These are phyloP conservation scores for Lichtheimia hyalospora DNA, from an alignment of 371 early-diverging fungal species.

Conservation along the genomic window DNA sequence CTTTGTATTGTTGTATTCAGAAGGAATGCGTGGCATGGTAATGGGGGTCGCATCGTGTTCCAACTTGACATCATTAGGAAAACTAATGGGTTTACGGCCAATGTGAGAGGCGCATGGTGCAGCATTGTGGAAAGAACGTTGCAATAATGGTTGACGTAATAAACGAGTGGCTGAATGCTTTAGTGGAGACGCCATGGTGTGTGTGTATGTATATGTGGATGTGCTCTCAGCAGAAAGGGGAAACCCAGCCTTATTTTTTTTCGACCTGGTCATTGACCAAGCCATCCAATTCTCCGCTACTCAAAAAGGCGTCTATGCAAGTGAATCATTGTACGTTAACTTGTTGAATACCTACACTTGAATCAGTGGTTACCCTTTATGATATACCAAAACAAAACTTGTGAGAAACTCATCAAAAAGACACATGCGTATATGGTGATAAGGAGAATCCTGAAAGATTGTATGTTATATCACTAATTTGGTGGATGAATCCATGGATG, in stretches of 20 bases:
- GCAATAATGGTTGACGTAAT: constrained; percentile 4
- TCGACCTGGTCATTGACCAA: background rate
- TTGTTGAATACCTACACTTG: too few relatives aligned
- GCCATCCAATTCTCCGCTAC: too few relatives aligned
- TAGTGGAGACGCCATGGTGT: background rate
- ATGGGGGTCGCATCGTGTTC: constrained; percentile 59
- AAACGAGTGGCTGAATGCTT: background rate
- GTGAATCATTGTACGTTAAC: too few relatives aligned
- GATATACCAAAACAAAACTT: too few relatives aligned
- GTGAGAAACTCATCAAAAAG: too few relatives aligned
- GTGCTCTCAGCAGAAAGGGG: background rate
- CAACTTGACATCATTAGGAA: constrained; percentile 65
- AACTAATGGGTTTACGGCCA: constrained; percentile 70
- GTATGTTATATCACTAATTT: too few relatives aligned
- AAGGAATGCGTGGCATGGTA: constrained; percentile 57
- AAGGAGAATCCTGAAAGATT: too few relatives aligned
- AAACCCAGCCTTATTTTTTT: background rate
- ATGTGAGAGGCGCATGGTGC: constrained; percentile 62
- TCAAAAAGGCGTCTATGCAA: too few relatives aligned
- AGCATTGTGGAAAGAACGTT: constrained; percentile 42
- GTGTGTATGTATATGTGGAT: background rate
- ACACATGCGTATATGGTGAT: too few relatives aligned
- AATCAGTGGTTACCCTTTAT: too few relatives aligned
- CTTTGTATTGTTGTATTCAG: constrained; percentile 64
- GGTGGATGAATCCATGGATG: too few relatives aligned